phyloP scores from a whole-genome alignment of 495 filamentous ascomycete species.

The Penicillium cosmopolitanum region DNA sequence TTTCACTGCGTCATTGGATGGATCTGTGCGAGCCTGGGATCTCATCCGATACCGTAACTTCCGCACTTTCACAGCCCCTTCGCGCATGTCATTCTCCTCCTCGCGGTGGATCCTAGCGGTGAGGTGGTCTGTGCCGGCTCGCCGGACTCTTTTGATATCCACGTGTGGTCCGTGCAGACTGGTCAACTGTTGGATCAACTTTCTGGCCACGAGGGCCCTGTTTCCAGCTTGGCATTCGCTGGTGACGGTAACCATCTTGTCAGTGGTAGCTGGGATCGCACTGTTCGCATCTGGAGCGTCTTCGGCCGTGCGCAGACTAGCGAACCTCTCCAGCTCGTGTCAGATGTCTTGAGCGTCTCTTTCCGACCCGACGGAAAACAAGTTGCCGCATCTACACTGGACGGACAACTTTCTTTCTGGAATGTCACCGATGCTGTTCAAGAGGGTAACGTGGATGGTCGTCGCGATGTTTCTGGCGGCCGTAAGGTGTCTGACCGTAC shows the following conservation, averaged over 20 bases:
- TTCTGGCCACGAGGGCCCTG: conserved; percentile 90
- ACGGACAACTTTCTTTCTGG: conserved; percentile 96
- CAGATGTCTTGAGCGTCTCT: conserved; percentile 85
- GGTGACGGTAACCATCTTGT: conserved; percentile 80
- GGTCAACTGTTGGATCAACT: conserved; percentile 91
- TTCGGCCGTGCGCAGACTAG: conserved; percentile 92
- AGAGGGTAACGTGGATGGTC: conserved; percentile 77
- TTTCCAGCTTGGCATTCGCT: conserved; percentile 84
- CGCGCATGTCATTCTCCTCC: conserved; percentile 87
- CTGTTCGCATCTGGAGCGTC: conserved; percentile 92
- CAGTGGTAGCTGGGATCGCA: conserved; percentile 94
- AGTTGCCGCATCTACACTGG: conserved; percentile 87
- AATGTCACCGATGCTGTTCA: conserved; percentile 85
- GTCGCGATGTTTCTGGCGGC: conserved; percentile 90
- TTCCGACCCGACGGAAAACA: conserved; percentile 91
- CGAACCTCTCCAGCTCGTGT: conserved; percentile 86
- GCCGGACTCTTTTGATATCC: conserved; percentile 93
- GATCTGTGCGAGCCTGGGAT: conserved; percentile 95
- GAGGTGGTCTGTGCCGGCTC: conserved; percentile 96
- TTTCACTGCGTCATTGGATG: conserved; percentile 92
- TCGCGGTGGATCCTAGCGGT: conserved; percentile 95
- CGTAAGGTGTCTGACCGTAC: conserved; percentile 83
- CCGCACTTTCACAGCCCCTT: conserved; percentile 91
- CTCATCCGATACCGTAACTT: conserved; percentile 96
- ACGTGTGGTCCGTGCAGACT: conserved; percentile 98